These are phyloP conservation scores for Boletus pseudopeckii DNA, from an alignment of 768 basidiomycete genomes.

Conservation along the genomic window DNA sequence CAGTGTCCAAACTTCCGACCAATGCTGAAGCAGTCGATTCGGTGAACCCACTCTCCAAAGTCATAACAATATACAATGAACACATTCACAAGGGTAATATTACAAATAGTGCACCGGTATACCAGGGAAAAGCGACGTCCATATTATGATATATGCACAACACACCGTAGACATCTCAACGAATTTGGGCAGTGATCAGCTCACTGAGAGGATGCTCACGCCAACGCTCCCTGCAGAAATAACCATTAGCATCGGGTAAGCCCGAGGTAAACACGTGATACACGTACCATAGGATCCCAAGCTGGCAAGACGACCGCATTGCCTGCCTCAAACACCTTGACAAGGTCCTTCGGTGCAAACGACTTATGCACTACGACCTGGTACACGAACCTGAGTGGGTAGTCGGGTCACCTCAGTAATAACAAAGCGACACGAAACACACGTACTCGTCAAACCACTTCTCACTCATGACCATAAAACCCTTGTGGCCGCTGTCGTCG, in stretches of 20 bases:
- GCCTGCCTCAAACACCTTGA: conserved; percentile 71
- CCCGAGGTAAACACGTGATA: background rate
- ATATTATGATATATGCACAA: background rate
- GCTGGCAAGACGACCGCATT: conserved; percentile 69
- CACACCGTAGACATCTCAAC: background rate
- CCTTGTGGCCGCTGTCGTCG: conserved; percentile 68
- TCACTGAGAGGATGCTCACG: conserved; percentile 7
- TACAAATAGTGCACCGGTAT: background rate
- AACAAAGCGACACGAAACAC: background rate
- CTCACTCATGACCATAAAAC: conserved; percentile 90
- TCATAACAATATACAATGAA: background rate
- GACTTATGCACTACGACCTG: conserved; percentile 87
- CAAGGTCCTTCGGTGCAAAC: conserved; percentile 76
- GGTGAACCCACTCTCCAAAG: background rate
- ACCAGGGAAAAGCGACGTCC: background rate
- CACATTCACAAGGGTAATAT: background rate
- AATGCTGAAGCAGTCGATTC: background rate
- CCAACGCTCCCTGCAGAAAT: conserved; percentile 20
- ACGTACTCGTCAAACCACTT: conserved; percentile 88
- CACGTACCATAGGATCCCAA: conserved; percentile 61
- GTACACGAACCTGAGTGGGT: conserved; percentile 67
- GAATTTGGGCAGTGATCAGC: background rate
- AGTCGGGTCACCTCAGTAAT: conserved; percentile 1
- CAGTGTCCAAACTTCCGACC: background rate
- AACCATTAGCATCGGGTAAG: background rate